phyloP scores from a whole-genome alignment of 2,329 filamentous ascomycete species.

The Epicoccum sorghinum region DNA sequence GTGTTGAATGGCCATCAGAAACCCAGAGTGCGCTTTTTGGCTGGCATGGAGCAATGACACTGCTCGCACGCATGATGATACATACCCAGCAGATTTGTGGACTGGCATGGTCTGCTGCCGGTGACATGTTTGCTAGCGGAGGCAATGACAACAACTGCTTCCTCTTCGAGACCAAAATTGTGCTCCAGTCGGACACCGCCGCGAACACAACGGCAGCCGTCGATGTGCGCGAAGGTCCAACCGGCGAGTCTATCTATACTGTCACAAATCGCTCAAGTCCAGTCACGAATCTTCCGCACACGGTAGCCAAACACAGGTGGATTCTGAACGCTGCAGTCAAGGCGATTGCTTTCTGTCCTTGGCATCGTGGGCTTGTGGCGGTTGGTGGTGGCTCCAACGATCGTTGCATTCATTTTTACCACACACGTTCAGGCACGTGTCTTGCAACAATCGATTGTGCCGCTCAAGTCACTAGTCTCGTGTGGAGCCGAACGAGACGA shows the following conservation, averaged over 20 bases:
- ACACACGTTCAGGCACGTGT: slow-evolving; percentile 79
- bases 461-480: slow-evolving; percentile 89
- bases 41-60: slow-evolving; percentile 78
- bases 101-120: slow-evolving; percentile 82
- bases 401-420: slow-evolving; percentile 94
- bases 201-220: slow-evolving; percentile 21
- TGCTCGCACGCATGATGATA: slow-evolving; percentile 76
- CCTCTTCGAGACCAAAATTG: slow-evolving; percentile 72
- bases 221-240: slow-evolving; percentile 33
- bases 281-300: slow-evolving; percentile 57
- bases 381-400: slow-evolving; percentile 94
- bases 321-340: slow-evolving; percentile 88
- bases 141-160: slow-evolving; percentile 92
- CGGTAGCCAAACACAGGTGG: slow-evolving; percentile 73
- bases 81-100: slow-evolving; percentile 93
- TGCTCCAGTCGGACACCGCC: slow-evolving; percentile 51
- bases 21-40: slow-evolving; percentile 68
- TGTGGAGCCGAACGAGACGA: slow-evolving; percentile 84
- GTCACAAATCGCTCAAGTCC: slow-evolving; percentile 40
- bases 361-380: slow-evolving; percentile 84
- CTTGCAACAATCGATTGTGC: slow-evolving; percentile 91
- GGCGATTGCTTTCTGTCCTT: slow-evolving; percentile 95
- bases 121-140: slow-evolving; percentile 80
- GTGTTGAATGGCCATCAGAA: slow-evolving; percentile 76
- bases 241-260: slow-evolving; percentile 42